These are phyloP conservation scores for Pleurotus eryngii DNA, from an alignment of 768 basidiomycete genomes.

Conservation along the genomic window DNA sequence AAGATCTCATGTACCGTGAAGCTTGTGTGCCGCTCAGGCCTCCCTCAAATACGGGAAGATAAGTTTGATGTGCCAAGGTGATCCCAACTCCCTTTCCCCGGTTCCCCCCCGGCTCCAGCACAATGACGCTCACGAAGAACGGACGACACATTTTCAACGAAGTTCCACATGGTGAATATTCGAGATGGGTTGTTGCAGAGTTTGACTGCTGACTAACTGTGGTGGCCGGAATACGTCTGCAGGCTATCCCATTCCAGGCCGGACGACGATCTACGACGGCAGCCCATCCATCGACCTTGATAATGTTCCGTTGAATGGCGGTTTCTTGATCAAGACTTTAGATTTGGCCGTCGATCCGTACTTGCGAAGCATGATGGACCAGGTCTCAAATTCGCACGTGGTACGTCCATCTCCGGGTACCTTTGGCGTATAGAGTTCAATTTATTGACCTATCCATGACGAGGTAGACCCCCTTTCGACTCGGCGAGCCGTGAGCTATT, in stretches of 20 bases:
- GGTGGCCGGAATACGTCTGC: neutral
- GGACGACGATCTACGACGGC: constrained; percentile 35
- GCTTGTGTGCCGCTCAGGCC: too few relatives aligned
- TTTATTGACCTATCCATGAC: neutral
- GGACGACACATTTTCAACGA: constrained; percentile 10
- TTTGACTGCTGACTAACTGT: neutral
- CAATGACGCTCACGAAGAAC: constrained; percentile 23
- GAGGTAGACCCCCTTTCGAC: neutral
- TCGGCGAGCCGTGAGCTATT: constrained; percentile 11
- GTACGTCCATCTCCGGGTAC: neutral
- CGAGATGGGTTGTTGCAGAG: too few relatives aligned
- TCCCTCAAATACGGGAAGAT: too few relatives aligned
- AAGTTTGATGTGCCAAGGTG: too few relatives aligned
- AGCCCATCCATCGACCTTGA: constrained; percentile 43
- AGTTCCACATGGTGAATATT: neutral
- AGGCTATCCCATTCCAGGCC: constrained; percentile 31
- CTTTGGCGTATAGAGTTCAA: neutral
- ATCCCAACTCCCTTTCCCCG: too few relatives aligned
- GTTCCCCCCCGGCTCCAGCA: too few relatives aligned
- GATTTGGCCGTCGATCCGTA: constrained; percentile 45
- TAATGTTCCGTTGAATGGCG: constrained; percentile 31
- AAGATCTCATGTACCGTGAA: too few relatives aligned
- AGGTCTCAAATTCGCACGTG: neutral
- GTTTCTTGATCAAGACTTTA: constrained; percentile 41
- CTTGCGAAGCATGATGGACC: constrained; percentile 32